Conservation (phyloP, 176 grass and related monocot genomes). For the Oryza glumipatula region DNA sequence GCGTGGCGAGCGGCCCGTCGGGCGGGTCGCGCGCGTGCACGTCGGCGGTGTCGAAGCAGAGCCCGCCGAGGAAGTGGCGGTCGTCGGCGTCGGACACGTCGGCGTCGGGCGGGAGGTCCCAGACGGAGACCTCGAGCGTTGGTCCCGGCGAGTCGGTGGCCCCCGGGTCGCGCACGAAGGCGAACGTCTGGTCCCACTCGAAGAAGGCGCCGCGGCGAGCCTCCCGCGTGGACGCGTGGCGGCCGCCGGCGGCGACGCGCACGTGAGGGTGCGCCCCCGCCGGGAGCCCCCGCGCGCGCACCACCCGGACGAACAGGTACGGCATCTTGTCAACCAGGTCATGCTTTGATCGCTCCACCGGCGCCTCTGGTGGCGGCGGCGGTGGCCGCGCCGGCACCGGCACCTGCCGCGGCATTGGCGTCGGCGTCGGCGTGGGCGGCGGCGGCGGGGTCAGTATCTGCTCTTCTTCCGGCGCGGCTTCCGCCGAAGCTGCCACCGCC, state of each 20-base stretch:
- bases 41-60: conserved; percentile 93
- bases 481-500: conserved; percentile 7
- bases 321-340: conserved; percentile 97
- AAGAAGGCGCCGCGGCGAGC: conserved; percentile 72
- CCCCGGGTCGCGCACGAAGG: conserved; percentile 61
- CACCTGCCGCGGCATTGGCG: conserved; percentile 39
- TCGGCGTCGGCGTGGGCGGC: neutral
- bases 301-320: conserved; percentile 84
- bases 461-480: conserved; percentile 32
- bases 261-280: conserved; percentile 67
- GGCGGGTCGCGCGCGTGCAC: conserved; percentile 70
- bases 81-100: conserved; percentile 62
- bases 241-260: conserved; percentile 64
- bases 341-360: conserved; percentile 64
- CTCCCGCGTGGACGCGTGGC: conserved; percentile 55
- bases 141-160: conserved; percentile 54
- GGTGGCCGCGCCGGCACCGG: conserved; percentile 24
- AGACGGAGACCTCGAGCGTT: conserved; percentile 75
- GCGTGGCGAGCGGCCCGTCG: conserved; percentile 74
- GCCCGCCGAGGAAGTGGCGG: conserved; percentile 70
- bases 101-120: conserved; percentile 78
- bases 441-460: neutral
- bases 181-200: conserved; percentile 94
- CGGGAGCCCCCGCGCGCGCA: conserved; percentile 65
- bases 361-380: conserved; percentile 40